Evolutionary conservation across 2,329 filamentous ascomycete species (phyloP).

Genomic region (Nemania abortiva): DNA sequence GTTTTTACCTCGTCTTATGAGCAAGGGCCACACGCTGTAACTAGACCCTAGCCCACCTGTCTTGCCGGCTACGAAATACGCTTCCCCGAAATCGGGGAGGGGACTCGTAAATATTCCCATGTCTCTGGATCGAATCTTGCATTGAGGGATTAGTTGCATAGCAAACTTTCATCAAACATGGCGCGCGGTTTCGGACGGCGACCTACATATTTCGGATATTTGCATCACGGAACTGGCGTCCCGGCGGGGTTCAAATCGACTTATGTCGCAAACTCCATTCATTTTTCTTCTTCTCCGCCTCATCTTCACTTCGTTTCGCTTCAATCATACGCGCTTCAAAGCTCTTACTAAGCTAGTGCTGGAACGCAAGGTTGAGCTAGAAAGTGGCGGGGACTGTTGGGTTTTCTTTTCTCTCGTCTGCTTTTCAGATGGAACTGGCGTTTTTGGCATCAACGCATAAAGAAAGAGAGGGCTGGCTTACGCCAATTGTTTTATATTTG

Average conservation of each 20-base stretch:
- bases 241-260: conserved; percentile 10
- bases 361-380: neutral
- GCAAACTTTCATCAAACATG: too few relatives aligned
- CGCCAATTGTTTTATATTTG: conserved; percentile 14
- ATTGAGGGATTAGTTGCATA: too few relatives aligned
- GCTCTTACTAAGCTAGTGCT: neutral
- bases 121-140: conserved; percentile 2
- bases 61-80: neutral
- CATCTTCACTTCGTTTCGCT: neutral
- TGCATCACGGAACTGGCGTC: conserved; percentile 23
- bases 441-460: conserved; percentile 12
- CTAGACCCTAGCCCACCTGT: neutral
- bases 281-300: neutral
- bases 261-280: too few relatives aligned
- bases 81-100: too few relatives aligned
- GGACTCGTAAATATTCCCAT: too few relatives aligned
- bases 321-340: neutral
- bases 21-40: neutral
- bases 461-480: conserved; percentile 28
- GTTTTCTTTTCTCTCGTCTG: neutral
- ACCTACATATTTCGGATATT: neutral
- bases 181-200: too few relatives aligned
- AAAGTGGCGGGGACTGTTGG: neutral
- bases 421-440: neutral
- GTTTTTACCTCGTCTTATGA: neutral